These are phyloP conservation scores for Sambucus nigra DNA, from an alignment of 129 eudicot genomes.

Conservation along the genomic window DNA sequence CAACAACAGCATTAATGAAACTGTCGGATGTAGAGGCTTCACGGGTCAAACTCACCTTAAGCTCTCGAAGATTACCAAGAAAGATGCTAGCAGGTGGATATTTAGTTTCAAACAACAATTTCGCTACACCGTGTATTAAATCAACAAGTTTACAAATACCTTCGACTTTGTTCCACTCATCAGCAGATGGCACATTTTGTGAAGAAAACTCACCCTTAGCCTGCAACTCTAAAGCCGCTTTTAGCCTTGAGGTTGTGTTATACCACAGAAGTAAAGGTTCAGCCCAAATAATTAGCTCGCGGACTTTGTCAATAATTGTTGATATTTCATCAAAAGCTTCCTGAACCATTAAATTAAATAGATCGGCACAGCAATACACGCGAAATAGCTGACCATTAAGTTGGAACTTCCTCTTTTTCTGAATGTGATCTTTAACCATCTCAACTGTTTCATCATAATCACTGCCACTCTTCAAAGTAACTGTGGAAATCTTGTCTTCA, in stretches of 20 bases:
- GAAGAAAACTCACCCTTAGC: slow-evolving; percentile 8
- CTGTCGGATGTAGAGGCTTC: slow-evolving; percentile 11
- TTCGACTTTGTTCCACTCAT: slow-evolving; percentile 21
- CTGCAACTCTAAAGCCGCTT: slow-evolving; percentile 7
- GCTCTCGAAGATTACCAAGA: slow-evolving; percentile 11
- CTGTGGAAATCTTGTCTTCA: slow-evolving; percentile 2
- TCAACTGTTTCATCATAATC: slow-evolving; percentile 2
- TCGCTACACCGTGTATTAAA: too few species aligned
- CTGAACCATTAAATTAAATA: slow-evolving; percentile 9
- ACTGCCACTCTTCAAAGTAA: neutral
- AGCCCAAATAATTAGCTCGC: neutral
- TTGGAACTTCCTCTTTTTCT: slow-evolving; percentile 4
- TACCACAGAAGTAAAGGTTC: slow-evolving; percentile 7
- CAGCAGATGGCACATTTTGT: slow-evolving; percentile 6
- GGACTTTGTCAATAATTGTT: slow-evolving; percentile 4
- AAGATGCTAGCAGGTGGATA: slow-evolving; percentile 12
- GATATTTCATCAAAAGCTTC: slow-evolving; percentile 2
- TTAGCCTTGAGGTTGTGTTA: slow-evolving; percentile 3
- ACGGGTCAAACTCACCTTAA: slow-evolving; percentile 3
- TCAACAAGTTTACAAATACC: slow-evolving; percentile 19
- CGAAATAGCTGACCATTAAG: slow-evolving; percentile 13
- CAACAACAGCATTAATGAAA: slow-evolving; percentile 7
- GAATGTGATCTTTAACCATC: slow-evolving; percentile 7
- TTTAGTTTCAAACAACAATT: neutral
- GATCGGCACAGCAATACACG: slow-evolving; percentile 8